phyloP scores from a whole-genome alignment of 73 alveolate species.

The Uronychia binucleata region DNA sequence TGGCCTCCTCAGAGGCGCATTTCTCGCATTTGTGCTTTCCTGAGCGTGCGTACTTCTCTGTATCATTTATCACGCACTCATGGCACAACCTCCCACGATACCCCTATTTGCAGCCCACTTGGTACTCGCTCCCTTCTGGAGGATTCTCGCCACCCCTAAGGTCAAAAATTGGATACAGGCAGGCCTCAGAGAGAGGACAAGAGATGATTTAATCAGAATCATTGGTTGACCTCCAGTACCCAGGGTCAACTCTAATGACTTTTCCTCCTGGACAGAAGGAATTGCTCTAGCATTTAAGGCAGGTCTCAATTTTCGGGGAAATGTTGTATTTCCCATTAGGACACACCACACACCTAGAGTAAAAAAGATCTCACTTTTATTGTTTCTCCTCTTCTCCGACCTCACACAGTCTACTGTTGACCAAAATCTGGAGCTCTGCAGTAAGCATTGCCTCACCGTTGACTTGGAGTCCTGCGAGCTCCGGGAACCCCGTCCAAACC shows the following conservation, averaged over 20 bases:
- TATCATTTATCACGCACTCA: constrained; percentile 6
- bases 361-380: background rate
- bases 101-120: background rate
- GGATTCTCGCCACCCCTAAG: background rate
- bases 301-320: background rate
- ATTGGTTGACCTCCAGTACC: background rate
- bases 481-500: background rate
- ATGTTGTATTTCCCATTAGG: constrained; percentile 9
- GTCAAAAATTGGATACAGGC: background rate
- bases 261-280: constrained; percentile 1
- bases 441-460: background rate
- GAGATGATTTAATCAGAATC: background rate
- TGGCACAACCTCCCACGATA: constrained; percentile 1
- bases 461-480: background rate
- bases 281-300: background rate
- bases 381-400: constrained; percentile 6
- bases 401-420: background rate
- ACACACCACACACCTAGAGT: background rate
- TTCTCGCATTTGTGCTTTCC: background rate
- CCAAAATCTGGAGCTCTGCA: background rate
- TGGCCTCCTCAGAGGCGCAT: background rate
- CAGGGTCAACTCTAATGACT: background rate
- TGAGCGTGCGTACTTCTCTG: background rate
- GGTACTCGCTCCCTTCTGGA: background rate
- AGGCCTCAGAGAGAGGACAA: background rate